Base-by-base conservation (phyloP, 2,329 filamentous ascomycete species). In the Claviceps quebecensis region DNA sequence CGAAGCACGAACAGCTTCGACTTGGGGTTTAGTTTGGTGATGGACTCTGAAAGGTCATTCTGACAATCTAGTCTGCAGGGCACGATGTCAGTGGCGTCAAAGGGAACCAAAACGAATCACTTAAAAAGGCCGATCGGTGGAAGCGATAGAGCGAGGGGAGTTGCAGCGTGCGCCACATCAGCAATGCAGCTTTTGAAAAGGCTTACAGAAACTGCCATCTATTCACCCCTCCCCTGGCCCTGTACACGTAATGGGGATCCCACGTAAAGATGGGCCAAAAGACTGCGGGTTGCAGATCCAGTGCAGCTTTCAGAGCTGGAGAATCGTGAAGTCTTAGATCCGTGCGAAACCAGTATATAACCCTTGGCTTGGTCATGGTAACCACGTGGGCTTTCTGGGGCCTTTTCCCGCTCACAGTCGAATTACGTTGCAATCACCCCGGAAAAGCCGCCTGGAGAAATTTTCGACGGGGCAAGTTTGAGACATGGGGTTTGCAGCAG, bases 211-310 rank as follows among this genome's bases (percentile, higher is more conserved):
- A 89, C 58, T 86, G 81, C 82, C 84, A 89, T 57, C 86, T 72
- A 59, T 90, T 90, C 8, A 79, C 69, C 0, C 83, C 83, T 4
- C 83, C 84, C 52, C 84, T 75, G 1, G 81, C 79, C 36, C 75
- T 75, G 62, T 87, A 88, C 26, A 89, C 83, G 61, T 89, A 89
- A 63, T 89, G 83, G 52, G 84, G 84, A 62, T 88, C 85, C 83
- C 84, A 90, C 1, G 82, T 87, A 74, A 86, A 90, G 45, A 89
- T 76, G 1, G 84, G 85, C 71, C 83, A 89, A 26, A 90, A 69
- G 19, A 76, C 78, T 49, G 76, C 75, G 1, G 85, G 83, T 0
- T 84, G 72, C 6, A 89, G 71, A 53, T 84, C 81, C 7, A 90
- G 67, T 0, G 86, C 86, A 2, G 84, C 83, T 62, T 81, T 75